A percentile compares a stretch with the other conserved stretches of the same genome.
Conservation (phyloP, 2,329 filamentous ascomycete species). For the Colletotrichum filicis region DNA sequence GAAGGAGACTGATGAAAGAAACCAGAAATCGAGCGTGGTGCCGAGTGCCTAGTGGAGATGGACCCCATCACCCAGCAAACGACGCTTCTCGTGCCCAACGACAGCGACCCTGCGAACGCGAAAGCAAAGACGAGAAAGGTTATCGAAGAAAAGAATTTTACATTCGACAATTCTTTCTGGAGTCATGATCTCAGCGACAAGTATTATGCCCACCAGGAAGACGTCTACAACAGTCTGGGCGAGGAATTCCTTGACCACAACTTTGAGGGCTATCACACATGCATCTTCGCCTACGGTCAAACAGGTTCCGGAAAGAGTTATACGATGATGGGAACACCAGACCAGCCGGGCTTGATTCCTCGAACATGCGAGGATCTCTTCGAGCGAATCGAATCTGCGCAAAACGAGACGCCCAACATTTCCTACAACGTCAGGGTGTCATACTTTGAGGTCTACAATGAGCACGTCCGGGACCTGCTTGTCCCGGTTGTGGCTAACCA, state of each 20-base stretch:
- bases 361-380: constrained; percentile 97
- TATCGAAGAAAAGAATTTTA: constrained; percentile 89
- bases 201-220: constrained; percentile 91
- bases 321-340: constrained; percentile 93
- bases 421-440: constrained; percentile 98
- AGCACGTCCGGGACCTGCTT: constrained; percentile 94
- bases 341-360: constrained; percentile 91
- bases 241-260: constrained; percentile 99
- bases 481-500: constrained; percentile 77
- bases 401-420: constrained; percentile 86
- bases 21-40: constrained; percentile 82
- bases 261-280: constrained; percentile 98
- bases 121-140: constrained; percentile 76
- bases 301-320: constrained; percentile 98
- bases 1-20: neutral
- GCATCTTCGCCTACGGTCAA: constrained; percentile 98
- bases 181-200: constrained; percentile 83
- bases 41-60: constrained; percentile 92
- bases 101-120: constrained; percentile 62
- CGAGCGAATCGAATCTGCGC: constrained; percentile 83
- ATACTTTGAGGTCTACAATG: constrained; percentile 99
- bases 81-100: constrained; percentile 77
- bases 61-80: constrained; percentile 88
- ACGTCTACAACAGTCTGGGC: constrained; percentile 93
- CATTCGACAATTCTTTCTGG: constrained; percentile 99